Conservation (phyloP, 2,329 filamentous ascomycete species). For the Xylariaceae sp. region DNA sequence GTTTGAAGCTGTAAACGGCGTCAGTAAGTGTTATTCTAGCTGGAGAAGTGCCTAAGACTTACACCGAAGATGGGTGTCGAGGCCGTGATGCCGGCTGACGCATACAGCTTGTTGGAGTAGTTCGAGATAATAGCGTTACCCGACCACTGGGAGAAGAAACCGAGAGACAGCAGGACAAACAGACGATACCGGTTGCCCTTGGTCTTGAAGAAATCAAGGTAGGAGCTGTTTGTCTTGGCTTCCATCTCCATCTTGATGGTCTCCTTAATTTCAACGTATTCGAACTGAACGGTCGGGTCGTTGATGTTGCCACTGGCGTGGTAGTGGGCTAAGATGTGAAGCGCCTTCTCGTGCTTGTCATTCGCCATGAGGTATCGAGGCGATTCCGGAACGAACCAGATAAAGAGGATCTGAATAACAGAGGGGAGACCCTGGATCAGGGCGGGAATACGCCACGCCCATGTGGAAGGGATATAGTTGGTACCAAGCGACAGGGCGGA, state of each 20-base stretch:
- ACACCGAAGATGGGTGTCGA: conserved; percentile 42
- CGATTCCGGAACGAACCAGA: conserved; percentile 39
- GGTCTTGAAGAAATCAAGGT: conserved; percentile 50
- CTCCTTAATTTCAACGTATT: conserved; percentile 56
- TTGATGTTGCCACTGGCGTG: conserved; percentile 51
- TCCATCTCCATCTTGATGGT: conserved; percentile 49
- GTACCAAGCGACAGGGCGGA: conserved; percentile 48
- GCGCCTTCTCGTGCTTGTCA: conserved; percentile 50
- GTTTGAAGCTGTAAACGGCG: conserved; percentile 37
- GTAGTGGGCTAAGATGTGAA: conserved; percentile 49
- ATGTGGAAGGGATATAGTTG: conserved; percentile 41
- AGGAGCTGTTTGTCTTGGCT: conserved; percentile 43
- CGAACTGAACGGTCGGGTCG: conserved; percentile 52
- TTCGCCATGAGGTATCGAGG: conserved; percentile 46
- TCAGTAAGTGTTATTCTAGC: conserved; percentile 22
- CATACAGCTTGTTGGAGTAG: conserved; percentile 51
- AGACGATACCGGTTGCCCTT: conserved; percentile 54
- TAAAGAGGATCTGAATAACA: conserved; percentile 44
- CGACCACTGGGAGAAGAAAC: conserved; percentile 56
- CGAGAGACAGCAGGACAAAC: conserved; percentile 47
- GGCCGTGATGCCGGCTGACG: conserved; percentile 46
- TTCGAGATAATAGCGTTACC: conserved; percentile 57
- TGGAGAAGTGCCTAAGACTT: conserved; percentile 17
- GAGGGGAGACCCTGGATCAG: conserved; percentile 44
- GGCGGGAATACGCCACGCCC: conserved; percentile 47